Base-by-base conservation (phyloP, 2,329 filamentous ascomycete genomes). In the Berkeleyomyces rouxiae region DNA sequence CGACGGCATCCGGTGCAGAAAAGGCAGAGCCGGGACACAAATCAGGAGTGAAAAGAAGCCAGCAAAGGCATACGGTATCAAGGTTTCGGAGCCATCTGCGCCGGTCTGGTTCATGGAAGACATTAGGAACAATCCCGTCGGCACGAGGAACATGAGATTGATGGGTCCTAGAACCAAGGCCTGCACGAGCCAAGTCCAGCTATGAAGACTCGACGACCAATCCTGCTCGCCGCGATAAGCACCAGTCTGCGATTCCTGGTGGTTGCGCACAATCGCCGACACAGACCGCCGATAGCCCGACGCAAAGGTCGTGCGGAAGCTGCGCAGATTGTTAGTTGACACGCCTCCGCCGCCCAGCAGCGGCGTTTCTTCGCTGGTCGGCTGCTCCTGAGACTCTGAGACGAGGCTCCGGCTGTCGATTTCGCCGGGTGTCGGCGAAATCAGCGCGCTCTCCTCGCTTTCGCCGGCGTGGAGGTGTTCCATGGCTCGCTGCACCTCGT, bases 111-210 rank as follows among this genome's bases (percentile, higher is more conserved):
- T 79, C 23, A 90, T 77, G 1, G 88, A 83, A 42, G 85, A 81
- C 3, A 85, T 88, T 13, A 89, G 71, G 10, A 92, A 74, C 3
- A 97, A 78, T 1, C 82, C 86, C 36, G 91, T 78, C 69, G 95
- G 90, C 0, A 85, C 88, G 13, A 88, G 74, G 23, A 97, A 72
- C 65, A 93, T 85, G 55, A 96, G 76, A 58, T 85, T 82, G 61
- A 96, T 82, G 0, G 91, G 90, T 0, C 83, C 87, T 7, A 95
- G 75, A 13, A 96, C 70, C 3, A 97, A 75, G 67, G 96, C 86
- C 69, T 99, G 91, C 16, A 95, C 68, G 49, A 93, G 73, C 93
- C 93, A 99, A 16, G 87, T 84, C 87, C 87, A 96, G 53, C 80
- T 82, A 0, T 90, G 89, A 61, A 97, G 75, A 44, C 79, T 79